Percentiles rank a stretch among this genome's conserved stretches.
These are phyloP conservation scores for Crithidia fasciculata DNA, from an alignment of 208 protist species.

Conservation along the genomic window DNA sequence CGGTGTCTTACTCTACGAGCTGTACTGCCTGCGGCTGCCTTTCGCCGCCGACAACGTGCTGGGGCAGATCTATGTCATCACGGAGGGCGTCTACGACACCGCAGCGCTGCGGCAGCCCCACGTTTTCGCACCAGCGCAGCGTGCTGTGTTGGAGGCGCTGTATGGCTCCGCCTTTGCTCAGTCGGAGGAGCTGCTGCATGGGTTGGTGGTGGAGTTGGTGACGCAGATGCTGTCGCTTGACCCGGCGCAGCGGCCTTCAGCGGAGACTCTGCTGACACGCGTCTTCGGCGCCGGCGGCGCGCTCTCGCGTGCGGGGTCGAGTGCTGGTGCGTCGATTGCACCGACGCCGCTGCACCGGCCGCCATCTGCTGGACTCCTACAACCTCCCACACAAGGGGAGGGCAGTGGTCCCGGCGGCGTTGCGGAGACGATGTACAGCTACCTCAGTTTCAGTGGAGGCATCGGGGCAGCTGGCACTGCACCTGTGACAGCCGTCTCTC, in stretches of 20 bases:
- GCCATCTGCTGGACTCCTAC: slow-evolving; percentile 1
- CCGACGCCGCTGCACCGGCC: slow-evolving; percentile 18
- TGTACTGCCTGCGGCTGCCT: slow-evolving; percentile 82
- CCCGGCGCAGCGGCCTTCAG: slow-evolving; percentile 54
- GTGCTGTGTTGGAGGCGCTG: slow-evolving; percentile 29
- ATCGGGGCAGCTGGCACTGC: not conserved
- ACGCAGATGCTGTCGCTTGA: slow-evolving; percentile 67
- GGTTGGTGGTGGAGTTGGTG: slow-evolving; percentile 67
- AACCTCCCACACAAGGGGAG: not conserved
- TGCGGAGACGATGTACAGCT: not conserved
- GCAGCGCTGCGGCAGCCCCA: slow-evolving; percentile 49
- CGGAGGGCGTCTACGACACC: slow-evolving; percentile 79
- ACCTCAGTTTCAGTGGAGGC: not conserved
- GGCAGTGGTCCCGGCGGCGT: not conserved
- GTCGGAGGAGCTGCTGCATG: slow-evolving; percentile 64
- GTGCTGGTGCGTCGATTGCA: slow-evolving; percentile 9
- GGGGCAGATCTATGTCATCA: slow-evolving; percentile 84
- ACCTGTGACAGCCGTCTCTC: not conserved
- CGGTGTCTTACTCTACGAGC: slow-evolving; percentile 87
- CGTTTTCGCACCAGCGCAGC: slow-evolving; percentile 45
- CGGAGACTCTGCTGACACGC: slow-evolving; percentile 55
- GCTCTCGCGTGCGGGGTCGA: slow-evolving; percentile 18
- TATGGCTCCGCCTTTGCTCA: slow-evolving; percentile 57
- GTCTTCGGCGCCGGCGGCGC: slow-evolving; percentile 46
- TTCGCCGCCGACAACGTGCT: slow-evolving; percentile 86